Percentiles rank a stretch among this genome's conserved stretches.
Evolutionary conservation across 2,329 filamentous ascomycete genomes (phyloP).

Genomic region (Trichoderma guizhouense): DNA sequence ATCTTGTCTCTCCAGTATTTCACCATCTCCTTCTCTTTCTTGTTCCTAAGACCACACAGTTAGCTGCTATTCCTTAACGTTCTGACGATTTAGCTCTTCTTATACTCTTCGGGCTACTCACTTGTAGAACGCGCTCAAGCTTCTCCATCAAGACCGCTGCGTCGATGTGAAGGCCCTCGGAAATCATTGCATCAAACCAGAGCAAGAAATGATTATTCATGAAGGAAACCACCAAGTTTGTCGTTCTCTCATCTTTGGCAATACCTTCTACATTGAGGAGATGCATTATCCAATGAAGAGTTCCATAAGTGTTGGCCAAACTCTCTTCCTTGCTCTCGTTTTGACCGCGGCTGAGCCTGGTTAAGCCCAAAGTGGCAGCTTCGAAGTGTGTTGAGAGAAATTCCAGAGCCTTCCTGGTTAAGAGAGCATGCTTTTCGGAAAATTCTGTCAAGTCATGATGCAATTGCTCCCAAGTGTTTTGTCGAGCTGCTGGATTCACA

Average conservation of each 20-base stretch:
- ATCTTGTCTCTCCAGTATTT: neutral
- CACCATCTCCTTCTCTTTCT: neutral
- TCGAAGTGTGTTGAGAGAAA: neutral
- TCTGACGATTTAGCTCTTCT: neutral
- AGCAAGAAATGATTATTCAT: neutral
- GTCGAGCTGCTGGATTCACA: neutral
- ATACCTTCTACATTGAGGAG: neutral
- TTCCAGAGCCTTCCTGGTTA: rapidly evolving
- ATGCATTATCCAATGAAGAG: neutral
- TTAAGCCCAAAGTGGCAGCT: neutral
- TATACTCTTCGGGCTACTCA: neutral
- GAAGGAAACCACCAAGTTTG: neutral
- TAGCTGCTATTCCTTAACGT: neutral
- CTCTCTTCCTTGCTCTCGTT: neutral
- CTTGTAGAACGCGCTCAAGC: neutral
- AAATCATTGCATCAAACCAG: neutral
- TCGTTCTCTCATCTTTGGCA: neutral
- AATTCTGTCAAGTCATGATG: neutral
- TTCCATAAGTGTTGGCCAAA: rapidly evolving
- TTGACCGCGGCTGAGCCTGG: too few relatives aligned
- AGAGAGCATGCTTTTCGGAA: neutral
- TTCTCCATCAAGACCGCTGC: neutral
- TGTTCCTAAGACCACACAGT: neutral
- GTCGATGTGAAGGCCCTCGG: neutral
- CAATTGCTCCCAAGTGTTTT: rapidly evolving